A percentile compares a stretch with the other conserved stretches of the same genome.
Evolutionary conservation across 2,329 filamentous ascomycete species (phyloP).

Genomic region (Verticillium tricorpus): DNA sequence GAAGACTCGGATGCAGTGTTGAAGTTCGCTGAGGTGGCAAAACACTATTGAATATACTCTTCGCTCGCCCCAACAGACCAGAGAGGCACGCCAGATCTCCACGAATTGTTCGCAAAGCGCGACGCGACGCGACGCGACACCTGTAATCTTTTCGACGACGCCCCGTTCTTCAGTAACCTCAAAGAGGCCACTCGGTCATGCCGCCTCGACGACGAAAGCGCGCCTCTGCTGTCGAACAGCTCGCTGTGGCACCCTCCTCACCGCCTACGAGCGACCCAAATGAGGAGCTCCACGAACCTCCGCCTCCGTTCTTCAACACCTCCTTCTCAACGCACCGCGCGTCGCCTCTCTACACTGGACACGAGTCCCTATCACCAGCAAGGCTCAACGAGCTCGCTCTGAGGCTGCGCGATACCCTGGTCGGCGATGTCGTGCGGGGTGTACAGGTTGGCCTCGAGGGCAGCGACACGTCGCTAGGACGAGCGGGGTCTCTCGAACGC

Average conservation of each 20-base stretch:
- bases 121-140: too few species aligned
- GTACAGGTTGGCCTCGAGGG: slow-evolving; percentile 47
- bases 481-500: slow-evolving; percentile 37
- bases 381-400: slow-evolving; percentile 40
- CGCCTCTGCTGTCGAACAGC: not conserved
- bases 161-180: not conserved
- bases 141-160: too few species aligned
- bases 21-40: too few species aligned
- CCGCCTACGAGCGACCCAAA: not conserved
- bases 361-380: slow-evolving; percentile 27
- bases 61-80: too few species aligned
- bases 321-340: slow-evolving; percentile 54
- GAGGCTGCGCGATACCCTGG: slow-evolving; percentile 48
- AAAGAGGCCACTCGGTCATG: not conserved
- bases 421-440: slow-evolving; percentile 56
- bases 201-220: not conserved
- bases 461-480: slow-evolving; percentile 32
- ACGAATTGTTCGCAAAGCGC: too few species aligned
- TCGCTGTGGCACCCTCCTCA: not conserved
- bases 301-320: slow-evolving; percentile 50
- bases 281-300: slow-evolving; percentile 13
- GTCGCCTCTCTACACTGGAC: slow-evolving; percentile 47
- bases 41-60: too few species aligned
- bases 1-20: too few species aligned
- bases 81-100: too few species aligned